Percentiles rank a stretch among this genome's conserved stretches.
phyloP scores from a whole-genome alignment of 345 rosid genomes.

The Isatis tinctoria region DNA sequence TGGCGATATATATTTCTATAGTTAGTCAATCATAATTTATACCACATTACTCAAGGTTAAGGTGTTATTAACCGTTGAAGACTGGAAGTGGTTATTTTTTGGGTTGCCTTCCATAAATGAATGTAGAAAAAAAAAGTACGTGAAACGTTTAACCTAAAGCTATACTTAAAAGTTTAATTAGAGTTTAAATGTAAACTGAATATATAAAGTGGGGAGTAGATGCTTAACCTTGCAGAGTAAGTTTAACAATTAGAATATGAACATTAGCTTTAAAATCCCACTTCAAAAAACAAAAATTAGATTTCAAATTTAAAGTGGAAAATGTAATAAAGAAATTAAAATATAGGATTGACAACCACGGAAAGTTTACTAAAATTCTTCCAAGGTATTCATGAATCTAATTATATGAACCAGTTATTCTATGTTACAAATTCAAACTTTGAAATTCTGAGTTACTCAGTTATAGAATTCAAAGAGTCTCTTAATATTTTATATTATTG shows the following conservation, averaged over 20 bases:
- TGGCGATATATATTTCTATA: not conserved
- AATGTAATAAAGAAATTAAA: not conserved
- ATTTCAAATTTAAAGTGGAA: not conserved
- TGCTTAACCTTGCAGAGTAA: not conserved
- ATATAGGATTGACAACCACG: not conserved
- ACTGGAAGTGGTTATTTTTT: too few relatives aligned
- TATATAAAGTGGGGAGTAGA: not conserved
- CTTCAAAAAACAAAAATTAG: too few relatives aligned
- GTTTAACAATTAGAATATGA: not conserved
- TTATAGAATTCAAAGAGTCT: not conserved
- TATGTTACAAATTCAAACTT: not conserved
- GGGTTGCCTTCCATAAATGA: not conserved
- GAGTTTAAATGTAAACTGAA: not conserved
- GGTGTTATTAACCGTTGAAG: not conserved
- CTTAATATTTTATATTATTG: not conserved
- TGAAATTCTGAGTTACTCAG: not conserved
- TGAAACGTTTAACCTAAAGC: not conserved
- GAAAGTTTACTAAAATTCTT: not conserved
- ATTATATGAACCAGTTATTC: not conserved
- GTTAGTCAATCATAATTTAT: not conserved
- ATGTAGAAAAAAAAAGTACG: not conserved
- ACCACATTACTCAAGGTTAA: not conserved
- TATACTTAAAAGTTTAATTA: not conserved
- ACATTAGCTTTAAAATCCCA: too few relatives aligned
- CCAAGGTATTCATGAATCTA: not conserved